A percentile compares a stretch with the other conserved stretches of the same genome.
phyloP scores from a whole-genome alignment of 2,329 filamentous ascomycete species.

The Alternaria triticimaculans region DNA sequence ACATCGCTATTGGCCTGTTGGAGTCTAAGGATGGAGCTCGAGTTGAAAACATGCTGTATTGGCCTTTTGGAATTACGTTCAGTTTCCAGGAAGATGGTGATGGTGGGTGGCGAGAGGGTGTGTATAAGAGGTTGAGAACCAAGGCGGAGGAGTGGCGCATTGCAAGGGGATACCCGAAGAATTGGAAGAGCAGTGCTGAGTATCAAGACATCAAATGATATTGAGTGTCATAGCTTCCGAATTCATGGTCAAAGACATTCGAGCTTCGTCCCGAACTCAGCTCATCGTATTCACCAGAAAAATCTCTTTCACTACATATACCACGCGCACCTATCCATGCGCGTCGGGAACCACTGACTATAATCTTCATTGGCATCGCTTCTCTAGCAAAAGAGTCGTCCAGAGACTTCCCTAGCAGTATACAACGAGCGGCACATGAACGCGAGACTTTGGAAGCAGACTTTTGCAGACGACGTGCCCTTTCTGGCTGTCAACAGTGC shows the following conservation, averaged over 20 bases:
- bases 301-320: not conserved
- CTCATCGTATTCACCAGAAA: too few relatives aligned
- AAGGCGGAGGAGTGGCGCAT: slow-evolving; percentile 49
- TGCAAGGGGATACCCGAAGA: slow-evolving; percentile 43
- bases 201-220: not conserved
- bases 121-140: slow-evolving; percentile 41
- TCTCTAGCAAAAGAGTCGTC: not conserved
- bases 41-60: slow-evolving; percentile 54
- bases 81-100: slow-evolving; percentile 40
- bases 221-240: not conserved
- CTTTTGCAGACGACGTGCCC: not conserved
- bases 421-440: not conserved
- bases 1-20: slow-evolving; percentile 56
- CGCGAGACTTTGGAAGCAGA: not conserved
- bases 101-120: slow-evolving; percentile 52
- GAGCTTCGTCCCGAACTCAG: too few relatives aligned
- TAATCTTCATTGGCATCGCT: rapidly evolving
- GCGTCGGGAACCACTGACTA: not conserved
- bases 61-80: slow-evolving; percentile 47
- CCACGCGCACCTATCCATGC: not conserved
- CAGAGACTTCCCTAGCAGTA: not conserved
- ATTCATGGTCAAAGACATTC: too few relatives aligned
- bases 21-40: slow-evolving; percentile 55
- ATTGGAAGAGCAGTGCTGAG: slow-evolving; percentile 31
- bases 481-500: not conserved